Conservation (phyloP, 139 green algal species). For the Helicosporidium sp. region DNA sequence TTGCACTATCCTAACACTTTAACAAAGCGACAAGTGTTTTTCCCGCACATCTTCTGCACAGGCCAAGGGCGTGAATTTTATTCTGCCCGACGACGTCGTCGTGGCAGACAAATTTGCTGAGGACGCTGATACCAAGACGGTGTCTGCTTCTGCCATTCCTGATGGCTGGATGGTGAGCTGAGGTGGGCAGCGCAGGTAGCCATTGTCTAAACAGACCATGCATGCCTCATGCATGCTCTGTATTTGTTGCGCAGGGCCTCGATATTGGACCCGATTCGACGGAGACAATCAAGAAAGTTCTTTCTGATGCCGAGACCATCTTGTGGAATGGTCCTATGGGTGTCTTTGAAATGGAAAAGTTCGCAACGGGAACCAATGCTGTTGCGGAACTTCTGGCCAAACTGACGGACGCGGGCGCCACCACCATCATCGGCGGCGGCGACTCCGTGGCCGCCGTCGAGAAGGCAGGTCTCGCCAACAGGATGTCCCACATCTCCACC, state of each 20-base stretch:
- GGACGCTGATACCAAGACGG: slow-evolving; percentile 66
- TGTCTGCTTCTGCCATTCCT: slow-evolving; percentile 61
- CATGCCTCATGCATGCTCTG: not conserved
- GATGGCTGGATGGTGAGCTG: slow-evolving; percentile 81
- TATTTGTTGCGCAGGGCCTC: slow-evolving; percentile 48
- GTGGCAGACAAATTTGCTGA: slow-evolving; percentile 88
- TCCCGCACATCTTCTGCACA: not conserved
- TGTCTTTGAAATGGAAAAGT: slow-evolving; percentile 20
- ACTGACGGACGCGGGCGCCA: slow-evolving; percentile 23
- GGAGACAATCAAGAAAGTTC: slow-evolving; percentile 59
- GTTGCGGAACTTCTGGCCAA: slow-evolving; percentile 8
- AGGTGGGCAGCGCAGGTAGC: too few species aligned
- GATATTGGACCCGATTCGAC: slow-evolving; percentile 84
- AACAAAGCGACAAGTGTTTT: too few species aligned
- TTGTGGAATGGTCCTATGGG: slow-evolving; percentile 82
- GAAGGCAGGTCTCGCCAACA: slow-evolving; percentile 75
- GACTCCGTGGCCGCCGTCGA: slow-evolving; percentile 97
- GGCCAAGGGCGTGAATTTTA: slow-evolving; percentile 72
- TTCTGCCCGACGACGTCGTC: slow-evolving; percentile 87
- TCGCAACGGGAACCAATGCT: slow-evolving; percentile 11
- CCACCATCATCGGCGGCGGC: slow-evolving; percentile 95
- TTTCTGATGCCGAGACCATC: slow-evolving; percentile 82
- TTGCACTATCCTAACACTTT: too few species aligned
- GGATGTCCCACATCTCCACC: slow-evolving; percentile 89
- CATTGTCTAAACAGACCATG: too few species aligned